Conservation (phyloP, 2,329 filamentous ascomycete genomes). For the Fusarium sp. region DNA sequence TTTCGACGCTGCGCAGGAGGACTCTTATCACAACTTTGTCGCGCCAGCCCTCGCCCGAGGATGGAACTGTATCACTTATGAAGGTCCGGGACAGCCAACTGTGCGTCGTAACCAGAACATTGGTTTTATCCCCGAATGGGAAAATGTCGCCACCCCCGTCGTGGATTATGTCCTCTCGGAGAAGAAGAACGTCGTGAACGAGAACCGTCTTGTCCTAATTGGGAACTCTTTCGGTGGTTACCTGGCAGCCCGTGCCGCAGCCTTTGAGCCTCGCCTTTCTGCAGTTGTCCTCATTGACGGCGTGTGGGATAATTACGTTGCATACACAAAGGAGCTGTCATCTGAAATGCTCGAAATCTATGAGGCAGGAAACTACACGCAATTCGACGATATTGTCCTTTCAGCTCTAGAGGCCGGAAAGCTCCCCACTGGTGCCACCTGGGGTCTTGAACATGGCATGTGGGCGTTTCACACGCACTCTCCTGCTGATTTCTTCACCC, state of each 20-base stretch:
- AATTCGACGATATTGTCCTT: conserved; percentile 8
- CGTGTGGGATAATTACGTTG: conserved; percentile 25
- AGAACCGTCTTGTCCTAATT: not conserved
- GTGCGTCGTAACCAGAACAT: conserved; percentile 16
- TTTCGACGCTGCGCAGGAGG: conserved; percentile 31
- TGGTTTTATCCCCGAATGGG: conserved; percentile 33
- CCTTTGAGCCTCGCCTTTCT: conserved; percentile 16
- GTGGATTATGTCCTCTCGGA: conserved; percentile 12
- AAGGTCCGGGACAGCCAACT: conserved; percentile 30
- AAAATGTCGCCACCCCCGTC: conserved; percentile 3
- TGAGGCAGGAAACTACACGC: conserved; percentile 6
- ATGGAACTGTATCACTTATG: conserved; percentile 18
- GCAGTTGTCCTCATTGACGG: conserved; percentile 22
- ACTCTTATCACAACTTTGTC: conserved; percentile 8
- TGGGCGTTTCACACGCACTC: conserved; percentile 18
- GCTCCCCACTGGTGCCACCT: not conserved
- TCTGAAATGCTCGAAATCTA: not conserved
- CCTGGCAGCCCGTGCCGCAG: conserved; percentile 27
- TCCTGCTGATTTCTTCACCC: conserved; percentile 9
- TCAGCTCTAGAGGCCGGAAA: not conserved
- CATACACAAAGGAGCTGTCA: conserved; percentile 1
- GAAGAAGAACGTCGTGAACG: conserved; percentile 6
- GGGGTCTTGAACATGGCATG: conserved; percentile 12
- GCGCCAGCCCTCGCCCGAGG: conserved; percentile 19
- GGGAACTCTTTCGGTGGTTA: conserved; percentile 29